Base-by-base conservation (phyloP, 2,329 filamentous ascomycete genomes). In the Fusarium gaditjirri region DNA sequence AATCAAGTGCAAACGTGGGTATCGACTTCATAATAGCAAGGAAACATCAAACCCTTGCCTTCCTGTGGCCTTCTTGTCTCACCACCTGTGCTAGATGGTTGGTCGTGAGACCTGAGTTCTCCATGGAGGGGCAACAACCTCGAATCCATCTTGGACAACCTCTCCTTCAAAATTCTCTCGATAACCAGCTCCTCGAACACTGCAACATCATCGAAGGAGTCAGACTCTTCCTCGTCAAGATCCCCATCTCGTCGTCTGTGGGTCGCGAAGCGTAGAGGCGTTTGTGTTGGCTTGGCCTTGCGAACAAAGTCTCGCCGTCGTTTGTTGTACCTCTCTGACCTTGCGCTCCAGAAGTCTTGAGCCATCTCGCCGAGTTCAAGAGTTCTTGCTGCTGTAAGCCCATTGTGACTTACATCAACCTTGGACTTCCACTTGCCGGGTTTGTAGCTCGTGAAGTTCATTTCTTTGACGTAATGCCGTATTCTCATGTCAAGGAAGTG, bases 271-370 rank as follows among this genome's bases (percentile, higher is more conserved):
- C 66, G 58, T 4, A 69, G 11, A 3, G 65, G 66, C 4, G 66
- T 54, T 2, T 27, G 50, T 9, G 27, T 25, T 10, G 52, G 36
- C 33, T 69, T 69, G 52, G 25, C 33, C 10, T 69, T 69, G 1
- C 66, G 59, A 3, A 69, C 65, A 44, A 69, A 69, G 2, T 49
- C 66, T 33, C 27, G 65, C 12, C 66, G 46, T 5, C 66, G 42
- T 2, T 31, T 27, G 8, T 10, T 43, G 3, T 69, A 69, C 27
- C 65, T n/a, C 21, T 69, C 50, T 3, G 65, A 69, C 19, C 66
- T 69, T 16, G 58, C 46, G 6, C 66, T 65, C 66, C 66, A 69
- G 8, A 69, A 69, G 50, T 69, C 66, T n/a, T 54, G 64, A 7
- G 58, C 65, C 66, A 69, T 69, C 31, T 69, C 65, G 2, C 65